These are phyloP conservation scores for Starmera stellimalicola DNA, from an alignment of 1,139 yeast species.

Conservation along the genomic window DNA sequence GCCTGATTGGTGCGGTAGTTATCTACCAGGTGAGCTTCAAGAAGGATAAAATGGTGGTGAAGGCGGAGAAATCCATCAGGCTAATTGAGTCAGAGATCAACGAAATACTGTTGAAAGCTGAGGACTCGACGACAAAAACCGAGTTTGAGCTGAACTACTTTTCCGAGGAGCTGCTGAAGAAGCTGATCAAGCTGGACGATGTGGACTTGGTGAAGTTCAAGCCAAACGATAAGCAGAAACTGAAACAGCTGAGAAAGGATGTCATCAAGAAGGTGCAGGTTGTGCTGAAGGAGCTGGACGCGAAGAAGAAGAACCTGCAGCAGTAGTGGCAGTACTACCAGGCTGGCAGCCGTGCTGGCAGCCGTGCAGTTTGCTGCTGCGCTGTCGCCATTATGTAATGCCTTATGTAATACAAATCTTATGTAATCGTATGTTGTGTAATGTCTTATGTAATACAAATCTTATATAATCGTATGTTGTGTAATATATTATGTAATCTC, in stretches of 20 bases:
- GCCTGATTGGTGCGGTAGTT: not conserved
- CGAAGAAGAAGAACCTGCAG: constrained; percentile 27
- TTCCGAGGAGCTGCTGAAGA: constrained; percentile 59
- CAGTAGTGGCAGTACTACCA: not conserved
- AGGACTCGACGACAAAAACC: not conserved
- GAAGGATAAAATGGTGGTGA: not conserved
- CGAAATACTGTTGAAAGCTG: not conserved
- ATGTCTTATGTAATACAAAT: too few species aligned
- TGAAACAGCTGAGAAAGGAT: constrained; percentile 50
- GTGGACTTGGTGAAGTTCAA: constrained; percentile 39
- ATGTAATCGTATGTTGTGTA: too few species aligned
- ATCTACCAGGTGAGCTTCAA: not conserved
- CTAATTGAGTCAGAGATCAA: not conserved
- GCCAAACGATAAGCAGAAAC: constrained; percentile 28
- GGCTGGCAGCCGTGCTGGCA: not conserved
- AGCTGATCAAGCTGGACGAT: constrained; percentile 56
- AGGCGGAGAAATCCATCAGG: not conserved
- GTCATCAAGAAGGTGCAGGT: constrained; percentile 53
- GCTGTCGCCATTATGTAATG: too few species aligned
- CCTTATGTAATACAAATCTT: too few species aligned
- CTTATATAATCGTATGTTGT: too few species aligned
- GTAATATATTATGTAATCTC: too few species aligned
- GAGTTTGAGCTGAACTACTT: constrained; percentile 46
- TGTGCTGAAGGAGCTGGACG: constrained; percentile 50
- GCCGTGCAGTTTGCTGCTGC: too few species aligned